Evolutionary conservation across 2,329 filamentous ascomycete species (phyloP), one percentile per base, ranked within the genome.

Genomic region (Raffaelea albimanens): DNA sequence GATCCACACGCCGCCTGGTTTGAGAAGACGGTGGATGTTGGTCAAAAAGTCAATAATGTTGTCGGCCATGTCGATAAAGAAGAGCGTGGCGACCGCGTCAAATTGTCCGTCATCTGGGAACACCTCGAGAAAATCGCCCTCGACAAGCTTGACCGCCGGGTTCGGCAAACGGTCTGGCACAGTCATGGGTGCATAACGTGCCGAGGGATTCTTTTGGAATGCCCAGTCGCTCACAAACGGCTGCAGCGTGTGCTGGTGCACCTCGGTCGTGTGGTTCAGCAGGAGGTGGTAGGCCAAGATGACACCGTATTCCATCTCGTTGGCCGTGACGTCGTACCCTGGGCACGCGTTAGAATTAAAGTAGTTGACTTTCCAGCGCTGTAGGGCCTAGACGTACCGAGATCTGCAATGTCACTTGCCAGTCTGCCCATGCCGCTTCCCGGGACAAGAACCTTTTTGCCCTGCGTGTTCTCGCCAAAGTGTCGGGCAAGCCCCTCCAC

Each of bases 61-160:
- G 10, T 44, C n/a, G 43, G 43, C n/a, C 43, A 34, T 44, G 20
- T 44, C 43, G 43, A 44, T 44, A 21, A 44, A 44, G 31, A 44
- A 44, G 3, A 44, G 43, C 16, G 43, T 44, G 29, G 36, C 43
- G 33, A 44, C 31, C 18, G 43, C 43, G 19, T 44, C 43, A 34
- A 44, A 44, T 9, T 36, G 23, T 3, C 43, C 29, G 33, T 44
- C 43, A 3, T 36, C 3, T 8, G 31, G 43, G 43, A 44, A 44
- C 29, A 23, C 20, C 8, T 44, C 43, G 20, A 44, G 19, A 18
- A 44, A 44, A 31, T 44, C 43, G 5, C 43, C 43, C 43, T 44
- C 43, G 29, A 38, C 43, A 11, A 44, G 43, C 20, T 44, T 44
- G n/a, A 44, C 43, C 18, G 43, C 31, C 19, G n/a, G n/a, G 14